These are phyloP conservation scores for Microcyclosporella mali DNA, from an alignment of 2,329 filamentous ascomycete genomes.

Conservation along the genomic window DNA sequence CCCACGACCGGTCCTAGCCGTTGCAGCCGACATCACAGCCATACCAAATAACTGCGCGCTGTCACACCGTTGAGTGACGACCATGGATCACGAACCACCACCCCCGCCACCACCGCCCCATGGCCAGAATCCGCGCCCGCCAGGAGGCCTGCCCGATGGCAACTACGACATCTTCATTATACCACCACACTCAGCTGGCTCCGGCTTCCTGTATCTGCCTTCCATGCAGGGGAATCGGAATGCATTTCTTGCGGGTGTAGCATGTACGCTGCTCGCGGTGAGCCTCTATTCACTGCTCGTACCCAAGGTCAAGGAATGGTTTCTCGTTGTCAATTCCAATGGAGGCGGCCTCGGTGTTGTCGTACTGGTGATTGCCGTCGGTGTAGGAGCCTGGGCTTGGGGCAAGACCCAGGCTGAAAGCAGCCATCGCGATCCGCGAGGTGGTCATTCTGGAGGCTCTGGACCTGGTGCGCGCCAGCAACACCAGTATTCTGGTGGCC, in stretches of 20 bases:
- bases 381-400: slow-evolving; percentile 69
- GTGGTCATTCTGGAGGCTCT: slow-evolving; percentile 29
- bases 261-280: slow-evolving; percentile 65
- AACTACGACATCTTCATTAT: slow-evolving; percentile 98
- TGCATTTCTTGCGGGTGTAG: slow-evolving; percentile 84
- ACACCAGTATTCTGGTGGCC: slow-evolving; percentile 20
- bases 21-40: background rate
- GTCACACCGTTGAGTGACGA: slow-evolving; percentile 1
- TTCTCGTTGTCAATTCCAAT: slow-evolving; percentile 61
- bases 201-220: slow-evolving; percentile 89
- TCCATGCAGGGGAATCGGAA: slow-evolving; percentile 80
- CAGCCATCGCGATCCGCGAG: slow-evolving; percentile 26
- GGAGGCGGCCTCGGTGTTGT: slow-evolving; percentile 65
- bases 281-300: slow-evolving; percentile 66
- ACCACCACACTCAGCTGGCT: slow-evolving; percentile 80
- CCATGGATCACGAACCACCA: slow-evolving; percentile 40
- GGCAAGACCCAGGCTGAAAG: slow-evolving; percentile 58
- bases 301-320: slow-evolving; percentile 69
- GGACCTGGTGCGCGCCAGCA: slow-evolving; percentile 28
- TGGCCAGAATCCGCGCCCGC: slow-evolving; percentile 66
- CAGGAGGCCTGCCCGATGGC: slow-evolving; percentile 69
- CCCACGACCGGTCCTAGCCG: slow-evolving; percentile 7
- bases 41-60: background rate
- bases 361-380: slow-evolving; percentile 66
- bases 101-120: slow-evolving; percentile 84